Conservation (phyloP, 2,329 filamentous ascomycete genomes). For the Alternaria brassicae region DNA sequence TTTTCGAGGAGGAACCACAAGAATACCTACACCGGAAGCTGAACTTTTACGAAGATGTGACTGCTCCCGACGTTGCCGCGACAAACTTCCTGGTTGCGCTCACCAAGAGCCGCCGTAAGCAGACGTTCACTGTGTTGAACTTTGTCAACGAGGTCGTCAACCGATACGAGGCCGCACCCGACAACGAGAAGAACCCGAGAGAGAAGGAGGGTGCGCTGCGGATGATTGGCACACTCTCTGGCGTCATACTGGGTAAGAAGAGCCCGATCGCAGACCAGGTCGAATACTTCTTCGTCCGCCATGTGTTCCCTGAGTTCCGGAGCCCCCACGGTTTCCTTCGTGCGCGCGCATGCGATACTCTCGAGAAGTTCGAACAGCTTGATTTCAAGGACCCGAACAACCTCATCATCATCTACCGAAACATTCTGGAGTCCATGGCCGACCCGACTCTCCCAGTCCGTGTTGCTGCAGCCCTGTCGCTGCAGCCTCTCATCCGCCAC, state of each 20-base stretch:
- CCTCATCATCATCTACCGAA: conserved; percentile 92
- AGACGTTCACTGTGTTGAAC: conserved; percentile 91
- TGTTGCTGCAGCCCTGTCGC: conserved; percentile 89
- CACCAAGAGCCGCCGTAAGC: conserved; percentile 92
- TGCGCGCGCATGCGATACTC: conserved; percentile 92
- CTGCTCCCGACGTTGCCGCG: conserved; percentile 90
- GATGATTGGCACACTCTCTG: conserved; percentile 95
- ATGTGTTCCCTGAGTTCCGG: conserved; percentile 97
- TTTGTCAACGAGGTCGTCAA: conserved; percentile 97
- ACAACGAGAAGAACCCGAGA: conserved; percentile 89
- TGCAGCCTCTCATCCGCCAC: conserved; percentile 95
- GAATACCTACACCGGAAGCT: conserved; percentile 97
- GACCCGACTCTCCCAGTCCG: conserved; percentile 92
- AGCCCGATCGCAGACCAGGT: conserved; percentile 97
- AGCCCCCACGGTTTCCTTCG: conserved; percentile 91
- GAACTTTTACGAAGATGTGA: conserved; percentile 97
- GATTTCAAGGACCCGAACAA: conserved; percentile 98
- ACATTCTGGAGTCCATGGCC: conserved; percentile 96
- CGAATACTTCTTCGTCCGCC: conserved; percentile 97
- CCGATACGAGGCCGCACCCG: conserved; percentile 83
- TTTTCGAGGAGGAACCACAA: conserved; percentile 92
- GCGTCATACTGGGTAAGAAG: conserved; percentile 96
- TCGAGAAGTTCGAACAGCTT: conserved; percentile 97
- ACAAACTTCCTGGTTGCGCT: conserved; percentile 96
- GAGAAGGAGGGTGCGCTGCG: conserved; percentile 95